phyloP scores from a whole-genome alignment of 768 basidiomycete genomes.

The Astraeus odoratus region DNA sequence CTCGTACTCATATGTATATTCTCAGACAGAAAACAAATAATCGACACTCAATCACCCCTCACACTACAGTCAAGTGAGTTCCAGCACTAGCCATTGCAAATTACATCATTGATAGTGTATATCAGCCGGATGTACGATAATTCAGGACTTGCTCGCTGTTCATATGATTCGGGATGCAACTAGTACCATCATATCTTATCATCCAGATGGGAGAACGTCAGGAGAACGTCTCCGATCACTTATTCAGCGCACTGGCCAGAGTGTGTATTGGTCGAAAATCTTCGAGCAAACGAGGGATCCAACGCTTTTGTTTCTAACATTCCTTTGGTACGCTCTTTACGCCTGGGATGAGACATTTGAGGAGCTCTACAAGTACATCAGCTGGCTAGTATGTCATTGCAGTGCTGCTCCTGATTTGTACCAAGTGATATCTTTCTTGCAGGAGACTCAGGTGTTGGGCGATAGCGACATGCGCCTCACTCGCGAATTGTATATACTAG shows the following conservation, averaged over 20 bases:
- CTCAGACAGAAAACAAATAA: slow-evolving; percentile 24
- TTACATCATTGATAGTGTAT: not conserved
- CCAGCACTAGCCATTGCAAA: not conserved
- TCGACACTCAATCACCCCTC: slow-evolving; percentile 49
- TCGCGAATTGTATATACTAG: slow-evolving; percentile 47
- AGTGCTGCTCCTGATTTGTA: not conserved
- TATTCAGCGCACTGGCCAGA: slow-evolving; percentile 23
- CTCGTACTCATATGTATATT: not conserved
- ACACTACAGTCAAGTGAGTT: slow-evolving; percentile 26
- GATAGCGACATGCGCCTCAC: slow-evolving; percentile 39
- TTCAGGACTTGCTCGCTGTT: slow-evolving; percentile 44
- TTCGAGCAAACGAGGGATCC: slow-evolving; percentile 33
- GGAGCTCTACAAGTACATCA: slow-evolving; percentile 43
- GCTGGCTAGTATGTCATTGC: slow-evolving; percentile 35
- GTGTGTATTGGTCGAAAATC: slow-evolving; percentile 28
- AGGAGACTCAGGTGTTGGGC: slow-evolving; percentile 41
- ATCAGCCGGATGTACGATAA: slow-evolving; percentile 15
- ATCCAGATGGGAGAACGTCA: slow-evolving; percentile 16
- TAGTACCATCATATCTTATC: slow-evolving; percentile 24
- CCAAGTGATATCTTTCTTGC: not conserved
- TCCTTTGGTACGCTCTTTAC: slow-evolving; percentile 56
- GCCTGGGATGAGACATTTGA: slow-evolving; percentile 59
- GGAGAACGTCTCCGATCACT: slow-evolving; percentile 23
- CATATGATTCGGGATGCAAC: slow-evolving; percentile 39
- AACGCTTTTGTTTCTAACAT: slow-evolving; percentile 46